Evolutionary conservation across 1,284 basidiomycete species (phyloP), one percentile per base, ranked within the genome.

Genomic region (Marasmius tenuissimus): DNA sequence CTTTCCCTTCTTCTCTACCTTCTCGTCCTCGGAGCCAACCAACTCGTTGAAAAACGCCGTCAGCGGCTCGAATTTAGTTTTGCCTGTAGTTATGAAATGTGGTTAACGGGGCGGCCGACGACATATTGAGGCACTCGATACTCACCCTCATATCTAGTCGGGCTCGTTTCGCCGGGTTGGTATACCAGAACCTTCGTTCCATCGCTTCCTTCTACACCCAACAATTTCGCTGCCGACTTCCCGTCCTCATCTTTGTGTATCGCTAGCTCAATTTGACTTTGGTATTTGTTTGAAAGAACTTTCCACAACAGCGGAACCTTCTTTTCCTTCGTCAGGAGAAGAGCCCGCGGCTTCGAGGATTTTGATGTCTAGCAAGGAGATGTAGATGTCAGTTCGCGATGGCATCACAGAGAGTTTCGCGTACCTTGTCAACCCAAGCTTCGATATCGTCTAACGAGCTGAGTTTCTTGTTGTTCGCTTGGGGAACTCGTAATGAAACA

Each of bases 271-370:
- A 94, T 81, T 68, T 87, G 80, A 59, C 84, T 84, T 58, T 82
- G 73, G 72, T 89, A 91, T 65, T 89, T 90, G 71, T 93, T 92
- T 11, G 84, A 88, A 40, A 96, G 83, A 4, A 92, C 88, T 70
- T 92, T 88, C 94, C 94, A 96, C 57, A 96, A 77, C 35, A 96
- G 78, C 0, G 94, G 94, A 4, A 93, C 85, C 53, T 89, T 89
- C 65, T 88, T 91, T 65, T 83, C 88, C 76, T 84, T 90, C 69
- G 86, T 94, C 69, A 88, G 78, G 14, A 97, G 85, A 14, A 97
- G 76, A 0, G 87, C 86, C 47, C 91, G 91, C 10, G 86, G 84
- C 63, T 85, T 75, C 42, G 81, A 76, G 34, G 72, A 66, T 66
- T 85, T 81, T 22, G 68, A 62, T 49, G 75, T 73, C 81, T 78